Evolutionary conservation across 495 filamentous ascomycete genomes (phyloP), one percentile per base, ranked within the genome.

Genomic region (Tricharina praecox): DNA sequence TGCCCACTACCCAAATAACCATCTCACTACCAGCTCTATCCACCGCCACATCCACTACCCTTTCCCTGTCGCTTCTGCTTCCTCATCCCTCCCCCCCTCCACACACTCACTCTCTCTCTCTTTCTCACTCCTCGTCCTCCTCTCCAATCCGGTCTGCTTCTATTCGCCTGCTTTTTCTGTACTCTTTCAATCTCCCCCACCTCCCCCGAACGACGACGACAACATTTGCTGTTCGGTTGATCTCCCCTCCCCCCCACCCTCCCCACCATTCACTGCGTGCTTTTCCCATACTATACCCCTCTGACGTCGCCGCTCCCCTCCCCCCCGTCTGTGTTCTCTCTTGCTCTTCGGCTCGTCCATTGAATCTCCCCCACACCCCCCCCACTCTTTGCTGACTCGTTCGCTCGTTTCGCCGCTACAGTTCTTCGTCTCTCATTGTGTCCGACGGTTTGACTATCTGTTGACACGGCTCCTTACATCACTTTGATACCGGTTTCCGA

Each of bases 391-490:
- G 39, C 24, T 43, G 20, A 11, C 32, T 39, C 41, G 18, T 39
- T 32, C 41, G 20, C 34, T 26, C 37, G 19, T 21, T 39, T 39
- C 16, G 36, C 55, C 49, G 52, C 55, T 49, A 42, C 16, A 39
- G 36, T 39, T 49, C 33, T 25, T 48, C 30, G 43, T 55, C 48
- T 47, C 40, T 50, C 56, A 41, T 59, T 58, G 16, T 47, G 34
- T 47, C n/a, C 38, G 9, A 48, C 50, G 56, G 56, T 59, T 48
- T 60, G 56, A 50, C 54, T 59, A 47, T 58, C 47, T 59, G 56
- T 59, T 58, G 51, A 59, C 50, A 59, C 56, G 52, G 25, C 49
- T 53, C 56, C 55, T 58, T 58, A 26, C n/a, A n/a, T n/a, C n/a
- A n/a, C 55, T 32, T 54, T 32, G 23, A 54, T 51, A 59, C 46